Base-by-base conservation (phyloP, 2,329 filamentous ascomycete species). In the Curvularia spicifera region DNA sequence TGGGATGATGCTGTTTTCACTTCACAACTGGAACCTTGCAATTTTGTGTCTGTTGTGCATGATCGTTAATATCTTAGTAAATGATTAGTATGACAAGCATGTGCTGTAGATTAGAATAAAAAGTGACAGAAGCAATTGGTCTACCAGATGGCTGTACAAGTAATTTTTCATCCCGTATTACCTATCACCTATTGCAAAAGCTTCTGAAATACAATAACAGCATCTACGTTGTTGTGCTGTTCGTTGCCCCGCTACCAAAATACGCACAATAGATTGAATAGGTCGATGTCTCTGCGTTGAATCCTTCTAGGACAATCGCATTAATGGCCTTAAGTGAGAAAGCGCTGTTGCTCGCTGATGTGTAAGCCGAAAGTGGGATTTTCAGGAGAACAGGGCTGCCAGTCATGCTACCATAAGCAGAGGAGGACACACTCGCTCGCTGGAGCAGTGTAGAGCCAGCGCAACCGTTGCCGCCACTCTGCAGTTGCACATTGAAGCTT, bases 211-310 rank as follows among this genome's bases (percentile, higher is more conserved):
- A 31, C 43, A 28, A 8, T 4, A 13, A 22, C 13, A 15, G 22
- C 1, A 26, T 26, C 18, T 47, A 47, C 2, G 18, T 15, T 5
- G n/a, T 2, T 33, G 55, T 53, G 5, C 20, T 22, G 12, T 37
- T 49, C 55, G 13, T 13, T 7, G 6, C 12, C 10, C 28, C 45
- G 40, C 42, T 20, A 28, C 46, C 40, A 55, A 58, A 58, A n/a
- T 58, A 58, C 33, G 56, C 51, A 1, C 56, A 58, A 42, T 58
- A 46, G 40, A 58, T 58, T 3, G 20, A n/a, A 37, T 55, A 58
- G 22, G 9, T 20, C 5, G 51, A 55, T 0, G 56, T 55, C 40
- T 58, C 56, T 0, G 45, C 56, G 24, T 52, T 44, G 2, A 58
- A 58, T 0, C 56, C 56, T 1, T 58, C 56, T 33, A 58, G n/a